Conservation (phyloP, 1,284 basidiomycete genomes). For the Papiliotrema flavescens region DNA sequence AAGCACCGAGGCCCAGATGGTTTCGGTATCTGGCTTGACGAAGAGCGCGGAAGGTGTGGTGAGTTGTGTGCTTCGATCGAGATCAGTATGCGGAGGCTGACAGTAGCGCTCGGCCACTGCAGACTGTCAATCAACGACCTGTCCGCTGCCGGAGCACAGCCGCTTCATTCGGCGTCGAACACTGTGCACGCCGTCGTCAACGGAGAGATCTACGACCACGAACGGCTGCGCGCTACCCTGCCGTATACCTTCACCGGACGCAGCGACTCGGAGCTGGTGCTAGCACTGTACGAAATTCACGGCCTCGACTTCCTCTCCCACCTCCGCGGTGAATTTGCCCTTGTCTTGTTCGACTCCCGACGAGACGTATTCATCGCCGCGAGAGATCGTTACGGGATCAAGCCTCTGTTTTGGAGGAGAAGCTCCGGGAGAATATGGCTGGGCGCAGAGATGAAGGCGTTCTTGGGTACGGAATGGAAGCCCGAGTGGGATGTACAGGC, state of each 20-base stretch:
- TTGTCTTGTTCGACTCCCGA: constrained; percentile 44
- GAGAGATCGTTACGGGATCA: constrained; percentile 50
- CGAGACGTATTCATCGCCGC: constrained; percentile 45
- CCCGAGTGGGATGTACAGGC: constrained; percentile 32
- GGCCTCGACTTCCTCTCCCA: constrained; percentile 46
- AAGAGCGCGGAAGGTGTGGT: constrained; percentile 10
- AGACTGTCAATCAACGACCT: constrained; percentile 34
- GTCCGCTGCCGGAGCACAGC: constrained; percentile 43
- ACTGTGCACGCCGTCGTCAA: constrained; percentile 50
- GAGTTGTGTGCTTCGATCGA: constrained; percentile 1
- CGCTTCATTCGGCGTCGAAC: constrained; percentile 45
- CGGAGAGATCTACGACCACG: constrained; percentile 51
- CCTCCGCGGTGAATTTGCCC: constrained; percentile 50
- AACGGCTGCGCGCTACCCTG: constrained; percentile 42
- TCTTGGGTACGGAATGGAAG: constrained; percentile 40
- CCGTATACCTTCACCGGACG: constrained; percentile 45
- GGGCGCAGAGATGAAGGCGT: constrained; percentile 49
- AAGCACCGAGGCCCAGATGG: constrained; percentile 27
- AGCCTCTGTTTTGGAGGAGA: constrained; percentile 48
- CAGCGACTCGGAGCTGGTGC: constrained; percentile 50
- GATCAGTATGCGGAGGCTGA: not conserved
- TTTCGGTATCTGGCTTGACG: constrained; percentile 20
- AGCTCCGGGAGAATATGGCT: constrained; percentile 46
- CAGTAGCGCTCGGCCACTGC: constrained; percentile 22
- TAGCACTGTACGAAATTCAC: constrained; percentile 47